phyloP scores from a whole-genome alignment of 2,329 filamentous ascomycete species.

The Ophiostoma quercus region DNA sequence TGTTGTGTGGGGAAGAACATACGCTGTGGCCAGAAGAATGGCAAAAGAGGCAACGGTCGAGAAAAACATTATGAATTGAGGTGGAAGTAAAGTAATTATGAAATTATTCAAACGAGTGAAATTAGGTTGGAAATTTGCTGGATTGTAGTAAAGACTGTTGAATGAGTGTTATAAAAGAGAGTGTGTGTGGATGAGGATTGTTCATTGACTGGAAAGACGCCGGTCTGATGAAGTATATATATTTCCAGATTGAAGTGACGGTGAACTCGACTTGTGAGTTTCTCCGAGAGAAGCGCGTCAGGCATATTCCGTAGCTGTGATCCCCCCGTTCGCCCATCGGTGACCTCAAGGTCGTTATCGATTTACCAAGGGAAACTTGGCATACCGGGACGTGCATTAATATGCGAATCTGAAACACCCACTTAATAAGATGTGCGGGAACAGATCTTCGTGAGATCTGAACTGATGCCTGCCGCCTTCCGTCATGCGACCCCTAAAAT shows the following conservation, averaged over 20 bases:
- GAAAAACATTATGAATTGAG: conserved; percentile 4
- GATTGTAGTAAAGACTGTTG: neutral
- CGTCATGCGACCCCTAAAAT: conserved; percentile 1
- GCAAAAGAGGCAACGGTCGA: neutral
- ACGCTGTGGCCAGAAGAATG: neutral
- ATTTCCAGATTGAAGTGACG: neutral
- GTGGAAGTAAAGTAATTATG: too few species aligned
- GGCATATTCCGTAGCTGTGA: neutral
- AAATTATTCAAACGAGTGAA: neutral
- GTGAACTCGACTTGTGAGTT: neutral
- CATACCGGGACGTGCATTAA: neutral
- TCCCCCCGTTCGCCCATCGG: neutral
- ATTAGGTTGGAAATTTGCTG: neutral
- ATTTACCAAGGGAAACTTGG: neutral
- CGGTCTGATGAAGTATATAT: neutral
- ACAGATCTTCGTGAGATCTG: neutral
- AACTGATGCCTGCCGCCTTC: neutral
- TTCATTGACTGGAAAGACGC: neutral
- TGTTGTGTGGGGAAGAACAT: neutral
- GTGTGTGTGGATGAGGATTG: neutral
- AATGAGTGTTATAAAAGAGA: neutral
- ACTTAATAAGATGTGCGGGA: conserved; percentile 7
- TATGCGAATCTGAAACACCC: neutral
- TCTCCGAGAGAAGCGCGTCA: too few species aligned
- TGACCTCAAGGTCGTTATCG: neutral